A percentile compares a stretch with the other conserved stretches of the same genome.
Evolutionary conservation across 2,329 filamentous ascomycete genomes (phyloP).

Genomic region (Claviceps fusiformis): DNA sequence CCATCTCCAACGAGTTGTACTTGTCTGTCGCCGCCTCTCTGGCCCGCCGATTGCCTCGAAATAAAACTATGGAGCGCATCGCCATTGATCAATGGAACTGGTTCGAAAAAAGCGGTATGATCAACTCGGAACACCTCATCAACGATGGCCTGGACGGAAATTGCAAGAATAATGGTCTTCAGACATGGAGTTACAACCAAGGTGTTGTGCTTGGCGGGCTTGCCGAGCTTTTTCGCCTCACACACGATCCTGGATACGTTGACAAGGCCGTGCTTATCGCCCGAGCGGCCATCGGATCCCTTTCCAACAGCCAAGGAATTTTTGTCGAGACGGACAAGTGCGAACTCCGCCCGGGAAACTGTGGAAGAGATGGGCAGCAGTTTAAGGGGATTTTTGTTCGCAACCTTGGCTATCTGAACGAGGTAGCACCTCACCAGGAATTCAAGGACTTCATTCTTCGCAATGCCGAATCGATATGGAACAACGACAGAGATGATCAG

Average conservation of each 20-base stretch:
- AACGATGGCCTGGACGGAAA: constrained; percentile 36
- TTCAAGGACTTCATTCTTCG: constrained; percentile 41
- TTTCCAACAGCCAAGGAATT: constrained; percentile 32
- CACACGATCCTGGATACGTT: constrained; percentile 27
- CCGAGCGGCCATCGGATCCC: constrained; percentile 32
- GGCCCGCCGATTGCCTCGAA: constrained; percentile 31
- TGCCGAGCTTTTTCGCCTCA: constrained; percentile 35
- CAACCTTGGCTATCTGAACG: constrained; percentile 46
- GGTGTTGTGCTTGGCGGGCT: constrained; percentile 42
- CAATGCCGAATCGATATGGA: constrained; percentile 56
- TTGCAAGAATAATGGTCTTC: constrained; percentile 38
- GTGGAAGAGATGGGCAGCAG: constrained; percentile 39
- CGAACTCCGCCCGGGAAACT: constrained; percentile 21
- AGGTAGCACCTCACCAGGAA: constrained; percentile 30
- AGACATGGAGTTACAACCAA: constrained; percentile 44
- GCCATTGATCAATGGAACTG: constrained; percentile 39
- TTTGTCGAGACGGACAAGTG: constrained; percentile 26
- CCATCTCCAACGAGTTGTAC: constrained; percentile 46
- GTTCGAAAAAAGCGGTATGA: constrained; percentile 37
- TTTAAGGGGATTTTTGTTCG: constrained; percentile 63
- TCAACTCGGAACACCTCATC: constrained; percentile 35
- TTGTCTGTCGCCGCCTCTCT: constrained; percentile 38
- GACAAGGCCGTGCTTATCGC: constrained; percentile 34
- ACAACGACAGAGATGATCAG: constrained; percentile 34
- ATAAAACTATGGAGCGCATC: constrained; percentile 30